Percentiles rank a stretch among this genome's conserved stretches.
These are phyloP conservation scores for Chrysoporthe austroafricana DNA, from an alignment of 2,329 filamentous ascomycete genomes.

Conservation along the genomic window DNA sequence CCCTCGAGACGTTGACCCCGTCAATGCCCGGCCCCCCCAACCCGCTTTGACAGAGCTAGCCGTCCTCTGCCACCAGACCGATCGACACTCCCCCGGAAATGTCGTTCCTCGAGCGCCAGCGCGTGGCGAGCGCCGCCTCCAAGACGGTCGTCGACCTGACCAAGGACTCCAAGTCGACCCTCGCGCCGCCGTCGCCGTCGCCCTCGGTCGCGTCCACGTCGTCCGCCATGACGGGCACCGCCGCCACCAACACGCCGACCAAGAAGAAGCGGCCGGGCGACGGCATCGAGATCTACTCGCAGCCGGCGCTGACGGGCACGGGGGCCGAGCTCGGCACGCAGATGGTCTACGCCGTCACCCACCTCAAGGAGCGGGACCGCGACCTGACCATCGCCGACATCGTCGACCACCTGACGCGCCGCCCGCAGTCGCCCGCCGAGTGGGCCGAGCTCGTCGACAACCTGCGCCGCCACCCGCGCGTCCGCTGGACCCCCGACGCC, in stretches of 20 bases:
- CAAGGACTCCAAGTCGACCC: slow-evolving; percentile 51
- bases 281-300: slow-evolving; percentile 67
- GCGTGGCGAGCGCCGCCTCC: slow-evolving; percentile 64
- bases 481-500: slow-evolving; percentile 59
- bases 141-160: slow-evolving; percentile 60
- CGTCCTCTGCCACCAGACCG: slow-evolving; percentile 17
- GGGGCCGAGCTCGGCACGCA: slow-evolving; percentile 84
- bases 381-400: slow-evolving; percentile 76
- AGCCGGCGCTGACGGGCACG: slow-evolving; percentile 75
- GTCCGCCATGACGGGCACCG: slow-evolving; percentile 53
- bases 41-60: slow-evolving; percentile 7
- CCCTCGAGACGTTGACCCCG: slow-evolving; percentile 18
- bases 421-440: slow-evolving; percentile 61
- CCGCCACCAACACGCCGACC: slow-evolving; percentile 62
- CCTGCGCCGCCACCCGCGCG: slow-evolving; percentile 66
- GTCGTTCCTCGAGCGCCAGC: slow-evolving; percentile 70
- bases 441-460: slow-evolving; percentile 69
- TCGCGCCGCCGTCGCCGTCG: slow-evolving; percentile 65
- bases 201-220: slow-evolving; percentile 59
- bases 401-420: slow-evolving; percentile 77
- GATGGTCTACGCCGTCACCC: slow-evolving; percentile 83
- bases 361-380: slow-evolving; percentile 74
- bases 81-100: slow-evolving; percentile 40
- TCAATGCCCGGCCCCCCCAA: slow-evolving; percentile 14
- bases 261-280: slow-evolving; percentile 58